Evolutionary conservation across 2,329 filamentous ascomycete genomes (phyloP), one percentile per base, ranked within the genome.

Genomic region (Colletotrichum godetiae): DNA sequence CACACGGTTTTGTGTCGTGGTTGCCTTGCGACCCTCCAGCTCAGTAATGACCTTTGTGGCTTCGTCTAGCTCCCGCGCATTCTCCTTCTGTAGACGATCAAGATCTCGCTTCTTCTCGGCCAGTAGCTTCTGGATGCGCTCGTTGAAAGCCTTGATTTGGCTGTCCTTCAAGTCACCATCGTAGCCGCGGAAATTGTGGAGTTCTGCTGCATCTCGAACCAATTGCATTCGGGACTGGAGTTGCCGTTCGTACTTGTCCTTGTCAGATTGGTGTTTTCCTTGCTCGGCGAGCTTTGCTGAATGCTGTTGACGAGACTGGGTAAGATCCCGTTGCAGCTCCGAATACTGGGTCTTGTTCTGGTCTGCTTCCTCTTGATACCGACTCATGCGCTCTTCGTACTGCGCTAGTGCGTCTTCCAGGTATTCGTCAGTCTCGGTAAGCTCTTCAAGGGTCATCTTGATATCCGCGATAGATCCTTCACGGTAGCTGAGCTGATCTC

Each of bases 231-330:
- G 93, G 57, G 89, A 86, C 76, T 90, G 86, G 4, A 98, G 81
- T 76, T 98, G 94, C 4, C 93, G 90, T 79, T 98, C 94, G 79
- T 97, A 94, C 78, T 93, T 94, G 74, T 94, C 92, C 83, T 96
- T 95, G 79, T 98, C 93, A 2, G 95, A 96, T 81, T 97, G 91
- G 77, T 93, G 92, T 76, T 92, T 94, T 56, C 96, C 96, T 77
- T 91, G 88, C 77, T 95, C 92, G 1, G 89, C 85, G 49, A 90
- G 84, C 77, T 91, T 91, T 27, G 79, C 76, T 0, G 88, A 88
- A 55, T 90, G 81, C 5, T 86, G 81, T 49, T 80, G 84, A 42
- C 89, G 87, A 8, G 84, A 82, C 4, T 81, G 75, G 2, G 81
- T 79, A 13, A 91, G 80, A 10, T 87, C 84, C 2, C 81, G 79